Evolutionary conservation across 305 asterid genomes (phyloP).

Genomic region (Petunia hybrid): DNA sequence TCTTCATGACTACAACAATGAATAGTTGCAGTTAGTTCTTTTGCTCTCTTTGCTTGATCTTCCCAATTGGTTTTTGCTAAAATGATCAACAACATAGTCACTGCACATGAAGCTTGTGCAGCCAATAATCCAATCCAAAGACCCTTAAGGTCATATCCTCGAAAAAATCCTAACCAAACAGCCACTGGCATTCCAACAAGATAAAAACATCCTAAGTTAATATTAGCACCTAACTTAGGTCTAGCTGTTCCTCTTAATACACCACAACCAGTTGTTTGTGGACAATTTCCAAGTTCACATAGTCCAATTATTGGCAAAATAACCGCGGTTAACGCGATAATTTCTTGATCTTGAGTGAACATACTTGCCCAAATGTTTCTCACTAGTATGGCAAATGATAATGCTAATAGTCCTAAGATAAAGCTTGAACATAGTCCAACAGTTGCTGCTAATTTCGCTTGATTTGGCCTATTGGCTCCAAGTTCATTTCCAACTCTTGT

Average conservation of each 20-base stretch:
- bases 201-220: slow-evolving; percentile 44
- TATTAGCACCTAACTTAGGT: slow-evolving; percentile 42
- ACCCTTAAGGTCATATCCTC: slow-evolving; percentile 37
- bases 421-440: slow-evolving; percentile 24
- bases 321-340: slow-evolving; percentile 35
- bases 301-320: slow-evolving; percentile 44
- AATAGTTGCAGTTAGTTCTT: slow-evolving; percentile 30
- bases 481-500: slow-evolving; percentile 38
- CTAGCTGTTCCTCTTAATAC: slow-evolving; percentile 47
- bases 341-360: slow-evolving; percentile 42
- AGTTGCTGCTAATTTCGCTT: slow-evolving; percentile 23
- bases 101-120: slow-evolving; percentile 42
- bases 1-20: not conserved
- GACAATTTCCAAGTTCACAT: slow-evolving; percentile 48
- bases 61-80: slow-evolving; percentile 42
- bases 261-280: slow-evolving; percentile 49
- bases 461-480: slow-evolving; percentile 29
- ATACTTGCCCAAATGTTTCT: slow-evolving; percentile 39
- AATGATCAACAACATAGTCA: slow-evolving; percentile 37
- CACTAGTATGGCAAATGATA: slow-evolving; percentile 36
- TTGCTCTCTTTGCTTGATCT: slow-evolving; percentile 37
- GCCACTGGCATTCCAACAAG: slow-evolving; percentile 46
- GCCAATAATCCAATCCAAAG: slow-evolving; percentile 46
- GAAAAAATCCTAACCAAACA: slow-evolving; percentile 35
- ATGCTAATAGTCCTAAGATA: slow-evolving; percentile 37